phyloP scores from a whole-genome alignment of 805 yeast genomes.

The Teunomyces tritomae region DNA sequence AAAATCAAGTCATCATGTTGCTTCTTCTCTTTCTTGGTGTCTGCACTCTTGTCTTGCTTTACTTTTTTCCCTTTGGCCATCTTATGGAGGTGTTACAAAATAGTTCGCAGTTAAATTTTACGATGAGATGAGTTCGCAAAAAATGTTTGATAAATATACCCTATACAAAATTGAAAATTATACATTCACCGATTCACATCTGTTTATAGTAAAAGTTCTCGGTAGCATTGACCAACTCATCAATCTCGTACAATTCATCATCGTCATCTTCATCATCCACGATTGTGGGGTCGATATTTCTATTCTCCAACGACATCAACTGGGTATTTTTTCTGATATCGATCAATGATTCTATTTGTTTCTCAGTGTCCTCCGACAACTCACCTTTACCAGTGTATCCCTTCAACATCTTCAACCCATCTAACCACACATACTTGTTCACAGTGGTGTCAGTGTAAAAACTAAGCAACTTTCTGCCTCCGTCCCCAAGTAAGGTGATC shows the following conservation, averaged over 20 bases:
- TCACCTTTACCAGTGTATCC: conserved; percentile 30
- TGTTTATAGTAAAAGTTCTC: conserved; percentile 24
- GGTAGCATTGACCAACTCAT: conserved; percentile 21
- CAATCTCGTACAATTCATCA: conserved; percentile 25
- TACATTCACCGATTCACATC: not conserved
- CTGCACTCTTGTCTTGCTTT: not conserved
- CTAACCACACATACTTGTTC: conserved; percentile 70
- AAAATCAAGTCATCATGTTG: conserved; percentile 55
- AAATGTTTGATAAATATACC: not conserved
- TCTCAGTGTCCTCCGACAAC: conserved; percentile 36
- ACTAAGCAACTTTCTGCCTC: conserved; percentile 43
- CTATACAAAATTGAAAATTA: not conserved
- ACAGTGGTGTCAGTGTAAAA: conserved; percentile 72
- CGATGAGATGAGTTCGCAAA: conserved; percentile 3
- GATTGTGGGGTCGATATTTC: conserved; percentile 14
- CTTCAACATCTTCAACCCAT: conserved; percentile 60
- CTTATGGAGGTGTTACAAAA: not conserved
- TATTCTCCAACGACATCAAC: conserved; percentile 34
- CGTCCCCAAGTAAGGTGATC: conserved; percentile 48
- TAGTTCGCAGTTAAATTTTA: not conserved
- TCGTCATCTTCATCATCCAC: conserved; percentile 26
- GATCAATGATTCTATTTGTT: conserved; percentile 31
- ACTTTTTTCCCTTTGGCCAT: conserved; percentile 10
- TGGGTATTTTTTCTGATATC: conserved; percentile 41
- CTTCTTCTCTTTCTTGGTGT: conserved; percentile 7